A percentile compares a stretch with the other conserved stretches of the same genome.
phyloP scores from a whole-genome alignment of 306 rosid genomes.

The Prunus padus region DNA sequence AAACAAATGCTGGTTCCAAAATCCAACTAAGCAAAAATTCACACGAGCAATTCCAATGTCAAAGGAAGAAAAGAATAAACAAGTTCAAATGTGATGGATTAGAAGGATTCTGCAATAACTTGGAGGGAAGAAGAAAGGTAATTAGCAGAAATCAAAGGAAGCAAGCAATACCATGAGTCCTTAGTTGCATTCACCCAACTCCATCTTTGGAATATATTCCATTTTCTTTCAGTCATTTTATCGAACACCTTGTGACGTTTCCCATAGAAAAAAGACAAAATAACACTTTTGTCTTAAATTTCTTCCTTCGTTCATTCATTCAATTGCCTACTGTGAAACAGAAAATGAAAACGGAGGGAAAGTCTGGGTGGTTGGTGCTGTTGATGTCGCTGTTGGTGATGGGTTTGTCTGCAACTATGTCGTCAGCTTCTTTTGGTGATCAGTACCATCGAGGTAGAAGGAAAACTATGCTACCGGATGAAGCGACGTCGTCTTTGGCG shows the following conservation, averaged over 20 bases:
- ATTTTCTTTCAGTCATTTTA: constrained; percentile 35
- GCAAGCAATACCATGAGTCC: constrained; percentile 42
- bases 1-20: background rate
- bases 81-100: background rate
- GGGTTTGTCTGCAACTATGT: constrained; percentile 24
- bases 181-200: constrained; percentile 8
- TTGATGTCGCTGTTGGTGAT: constrained; percentile 35
- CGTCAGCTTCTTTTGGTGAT: constrained; percentile 60
- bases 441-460: constrained; percentile 35
- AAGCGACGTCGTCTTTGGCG: constrained; percentile 40
- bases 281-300: background rate
- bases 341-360: constrained; percentile 13
- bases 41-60: background rate
- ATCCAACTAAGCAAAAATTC: background rate
- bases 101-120: background rate
- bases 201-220: constrained; percentile 23
- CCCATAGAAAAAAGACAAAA: constrained; percentile 2
- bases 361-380: constrained; percentile 25
- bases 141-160: constrained; percentile 22
- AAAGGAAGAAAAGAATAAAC: constrained; percentile 12
- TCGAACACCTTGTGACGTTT: constrained; percentile 18
- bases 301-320: background rate
- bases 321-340: background rate
- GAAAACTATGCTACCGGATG: constrained; percentile 36
- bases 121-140: constrained; percentile 18